These are phyloP conservation scores for Ailanthus altissimus DNA, from an alignment of 345 rosid species.

Conservation along the genomic window DNA sequence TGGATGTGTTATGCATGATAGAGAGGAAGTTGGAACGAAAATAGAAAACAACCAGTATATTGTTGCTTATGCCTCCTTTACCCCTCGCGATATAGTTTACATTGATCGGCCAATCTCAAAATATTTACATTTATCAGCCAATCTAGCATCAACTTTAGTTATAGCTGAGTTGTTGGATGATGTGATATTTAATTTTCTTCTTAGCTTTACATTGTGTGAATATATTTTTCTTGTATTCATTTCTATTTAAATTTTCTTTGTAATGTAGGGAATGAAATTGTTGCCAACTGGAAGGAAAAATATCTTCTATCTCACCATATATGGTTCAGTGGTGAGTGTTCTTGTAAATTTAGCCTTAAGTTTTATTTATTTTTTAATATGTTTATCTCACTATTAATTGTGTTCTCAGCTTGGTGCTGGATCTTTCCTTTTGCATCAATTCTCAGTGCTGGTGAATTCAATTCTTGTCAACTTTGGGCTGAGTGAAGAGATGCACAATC, in stretches of 20 bases:
- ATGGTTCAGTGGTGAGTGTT: conserved; percentile 67
- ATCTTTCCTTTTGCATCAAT: conserved; percentile 76
- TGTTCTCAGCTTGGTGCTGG: conserved; percentile 78
- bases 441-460: conserved; percentile 70
- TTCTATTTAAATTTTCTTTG: background rate
- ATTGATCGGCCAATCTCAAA: background rate
- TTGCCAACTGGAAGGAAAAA: conserved; percentile 77
- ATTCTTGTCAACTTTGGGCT: conserved; percentile 80
- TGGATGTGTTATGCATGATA: background rate
- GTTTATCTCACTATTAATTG: conserved; percentile 22
- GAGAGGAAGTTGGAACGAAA: background rate
- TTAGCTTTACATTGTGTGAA: background rate
- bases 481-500: conserved; percentile 91
- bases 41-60: too few relatives aligned
- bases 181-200: background rate
- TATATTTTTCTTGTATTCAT: background rate
- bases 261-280: conserved; percentile 69
- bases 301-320: conserved; percentile 59
- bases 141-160: background rate
- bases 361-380: background rate
- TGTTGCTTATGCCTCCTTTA: background rate
- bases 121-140: background rate
- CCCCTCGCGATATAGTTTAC: background rate
- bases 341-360: conserved; percentile 3
- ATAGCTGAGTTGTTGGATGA: background rate